Conservation (phyloP, 2,329 filamentous ascomycete genomes). For the Teratosphaeria gauchensis region DNA sequence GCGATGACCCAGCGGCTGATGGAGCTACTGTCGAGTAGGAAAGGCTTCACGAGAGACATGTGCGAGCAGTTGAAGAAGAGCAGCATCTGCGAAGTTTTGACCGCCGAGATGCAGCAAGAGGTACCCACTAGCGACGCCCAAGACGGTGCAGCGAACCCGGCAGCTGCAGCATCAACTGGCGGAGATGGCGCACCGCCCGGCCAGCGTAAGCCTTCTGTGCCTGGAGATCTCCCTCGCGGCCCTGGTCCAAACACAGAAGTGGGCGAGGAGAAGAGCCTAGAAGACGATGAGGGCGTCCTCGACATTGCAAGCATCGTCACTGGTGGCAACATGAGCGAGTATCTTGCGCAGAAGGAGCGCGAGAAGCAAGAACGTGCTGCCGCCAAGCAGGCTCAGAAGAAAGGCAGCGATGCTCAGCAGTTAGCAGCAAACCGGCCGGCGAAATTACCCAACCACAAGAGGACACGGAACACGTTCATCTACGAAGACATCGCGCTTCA, state of each 20-base stretch:
- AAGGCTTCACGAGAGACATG: slow-evolving; percentile 51
- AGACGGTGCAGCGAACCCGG: slow-evolving; percentile 40
- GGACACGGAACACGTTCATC: slow-evolving; percentile 59
- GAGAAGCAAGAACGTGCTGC: slow-evolving; percentile 60
- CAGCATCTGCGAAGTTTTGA: slow-evolving; percentile 52
- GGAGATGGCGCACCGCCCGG: slow-evolving; percentile 38
- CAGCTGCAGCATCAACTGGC: slow-evolving; percentile 47
- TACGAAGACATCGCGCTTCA: slow-evolving; percentile 58
- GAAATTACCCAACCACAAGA: slow-evolving; percentile 62
- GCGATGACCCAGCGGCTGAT: slow-evolving; percentile 68
- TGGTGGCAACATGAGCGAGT: slow-evolving; percentile 64
- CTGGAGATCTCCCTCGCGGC: slow-evolving; percentile 40
- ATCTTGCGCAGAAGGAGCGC: slow-evolving; percentile 71
- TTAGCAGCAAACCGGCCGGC: slow-evolving; percentile 47
- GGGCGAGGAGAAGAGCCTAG: slow-evolving; percentile 40
- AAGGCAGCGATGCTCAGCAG: slow-evolving; percentile 44
- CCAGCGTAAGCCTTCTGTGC: slow-evolving; percentile 28
- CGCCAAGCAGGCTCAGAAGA: slow-evolving; percentile 42
- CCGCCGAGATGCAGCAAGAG: slow-evolving; percentile 36
- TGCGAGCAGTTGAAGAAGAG: slow-evolving; percentile 57
- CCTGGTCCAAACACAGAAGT: slow-evolving; percentile 48
- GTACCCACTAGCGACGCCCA: slow-evolving; percentile 41
- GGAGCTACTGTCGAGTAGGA: slow-evolving; percentile 49
- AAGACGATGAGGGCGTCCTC: slow-evolving; percentile 63
- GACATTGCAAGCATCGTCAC: slow-evolving; percentile 80